A percentile compares a stretch with the other conserved stretches of the same genome.
These are phyloP conservation scores for Aegilops tauschii DNA, from an alignment of 176 grass and related monocot species.

Conservation along the genomic window DNA sequence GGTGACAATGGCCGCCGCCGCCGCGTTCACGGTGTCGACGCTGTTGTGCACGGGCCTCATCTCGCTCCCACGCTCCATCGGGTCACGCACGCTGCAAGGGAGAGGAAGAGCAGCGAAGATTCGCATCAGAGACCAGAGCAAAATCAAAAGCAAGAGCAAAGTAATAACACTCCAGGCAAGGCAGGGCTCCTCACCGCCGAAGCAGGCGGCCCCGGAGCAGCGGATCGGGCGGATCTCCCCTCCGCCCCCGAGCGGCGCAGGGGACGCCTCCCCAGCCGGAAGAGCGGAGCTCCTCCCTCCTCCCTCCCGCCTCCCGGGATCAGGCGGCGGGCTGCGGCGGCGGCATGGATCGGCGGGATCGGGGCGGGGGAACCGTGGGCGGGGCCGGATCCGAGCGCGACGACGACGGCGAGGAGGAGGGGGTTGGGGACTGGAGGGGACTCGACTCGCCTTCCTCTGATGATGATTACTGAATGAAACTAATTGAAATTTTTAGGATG, in stretches of 20 bases:
- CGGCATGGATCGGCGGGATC: background rate
- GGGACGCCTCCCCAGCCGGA: background rate
- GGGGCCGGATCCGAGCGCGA: background rate
- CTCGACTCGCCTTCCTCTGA: background rate
- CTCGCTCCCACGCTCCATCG: constrained; percentile 42
- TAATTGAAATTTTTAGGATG: constrained; percentile 21
- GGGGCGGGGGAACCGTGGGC: constrained; percentile 1
- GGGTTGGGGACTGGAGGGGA: background rate
- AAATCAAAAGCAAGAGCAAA: background rate
- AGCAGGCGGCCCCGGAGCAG: background rate
- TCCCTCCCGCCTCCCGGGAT: background rate
- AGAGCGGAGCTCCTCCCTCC: too few relatives aligned
- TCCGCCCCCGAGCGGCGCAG: background rate
- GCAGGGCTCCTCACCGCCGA: background rate
- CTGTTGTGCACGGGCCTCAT: constrained; percentile 73
- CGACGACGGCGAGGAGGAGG: background rate
- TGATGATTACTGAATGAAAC: constrained; percentile 14
- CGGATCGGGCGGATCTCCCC: constrained; percentile 16
- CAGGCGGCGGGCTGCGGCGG: background rate
- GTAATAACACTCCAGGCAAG: background rate
- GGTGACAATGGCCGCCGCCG: constrained; percentile 65
- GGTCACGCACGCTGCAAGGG: background rate
- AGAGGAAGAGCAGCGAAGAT: background rate
- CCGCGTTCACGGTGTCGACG: constrained; percentile 84
- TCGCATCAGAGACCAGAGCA: background rate